Evolutionary conservation across 805 yeast genomes (phyloP), one percentile per base, ranked within the genome.

Genomic region (Wickerhamiella azyma): DNA sequence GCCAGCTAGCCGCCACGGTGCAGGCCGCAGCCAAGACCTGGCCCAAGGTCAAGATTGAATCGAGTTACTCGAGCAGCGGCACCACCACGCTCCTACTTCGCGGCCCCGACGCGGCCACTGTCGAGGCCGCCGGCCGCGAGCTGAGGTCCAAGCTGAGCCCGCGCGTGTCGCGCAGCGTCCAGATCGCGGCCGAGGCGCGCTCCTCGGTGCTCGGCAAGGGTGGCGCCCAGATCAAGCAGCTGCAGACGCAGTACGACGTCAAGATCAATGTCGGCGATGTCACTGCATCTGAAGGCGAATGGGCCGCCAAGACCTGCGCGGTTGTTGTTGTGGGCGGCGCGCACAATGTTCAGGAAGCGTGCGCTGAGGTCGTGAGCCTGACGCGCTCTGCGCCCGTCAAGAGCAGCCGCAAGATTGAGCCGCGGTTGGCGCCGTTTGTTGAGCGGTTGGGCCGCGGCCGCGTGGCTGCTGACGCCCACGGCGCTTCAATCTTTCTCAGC

Each of bases 261-360:
- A 30, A 26, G 21, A 45, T 50, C 46, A 37, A 46, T 11, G 37
- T 50, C 13, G 49, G 47, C 29, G 41, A 40, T 8, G 17, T 17
- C 9, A 37, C 9, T 4, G 13, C 11, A n/a, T 11, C 21, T 5
- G 18, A 26, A 18, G 44, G 41, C 19, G 35, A n/a, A 9, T 50
- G 52, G 52, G 30, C 41, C 17, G 11, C 48, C 39, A 40, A 69
- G 41, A 60, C 74, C n/a, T 70, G 81, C 28, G 67, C 69, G 29
- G 79, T 88, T 46, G 65, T 76, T 24, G 67, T 88, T 47, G 81
- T 76, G 50, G 97, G 96, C 65, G 94, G 86, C 59, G 72, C 75
- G 50, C 94, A 83, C 59, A 86, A 95, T 46, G 82, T 83, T 54
- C 73, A 71, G 52, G 70, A 71, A 42, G 96, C 96, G 26, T 80